Base-by-base conservation (phyloP, 1,284 basidiomycete species). In the Sporisorium reilianum region DNA sequence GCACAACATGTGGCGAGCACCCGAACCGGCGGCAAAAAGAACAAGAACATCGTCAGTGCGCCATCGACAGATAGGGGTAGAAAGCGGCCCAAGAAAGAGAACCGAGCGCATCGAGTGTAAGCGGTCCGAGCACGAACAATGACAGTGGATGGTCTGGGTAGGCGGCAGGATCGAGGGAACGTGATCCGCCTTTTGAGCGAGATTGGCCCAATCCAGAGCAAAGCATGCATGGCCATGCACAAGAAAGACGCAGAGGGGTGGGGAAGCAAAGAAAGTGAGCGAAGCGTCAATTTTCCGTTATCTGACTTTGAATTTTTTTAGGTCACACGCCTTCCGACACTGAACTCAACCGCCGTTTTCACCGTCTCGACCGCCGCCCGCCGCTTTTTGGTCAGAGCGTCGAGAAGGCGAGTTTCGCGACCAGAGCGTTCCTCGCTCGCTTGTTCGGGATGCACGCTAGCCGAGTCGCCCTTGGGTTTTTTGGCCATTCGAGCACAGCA, bases 351-450 rank as follows among this genome's bases (percentile, higher is more conserved):
- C 53, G 64, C 56, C 64, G 54, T 11, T 30, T 4, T 8, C 38
- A 9, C 38, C n/a, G 38, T 41, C 20, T 40, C 38, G 12, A 18
- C 46, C 41, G 38, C 53, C 46, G 54, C 41, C 54, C 30, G 49
- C 32, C 34, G 32, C 32, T 23, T 34, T 14, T 26, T 22, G 30
- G 1, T 5, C 36, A 42, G 22, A 42, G 22, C 22, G 22, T 11
- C 2, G 20, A 34, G 23, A 52, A n/a, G 25, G 34, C 51, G n/a
- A 50, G 26, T 32, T 23, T 58, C 67, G 56, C 56, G 49, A 36
- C 53, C 42, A 46, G 48, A 52, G 49, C 44, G 61, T 61, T 64
- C 62, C 62, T 60, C 44, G 61, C 61, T 69, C 60, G 60, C 67
- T 70, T 60, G 53, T 25, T n/a, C 45, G 26, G 45, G 26, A 46